Percentiles rank a stretch among this genome's conserved stretches.
phyloP scores from a whole-genome alignment of 768 basidiomycete species.

The Chalciporus pseudorubinellus region DNA sequence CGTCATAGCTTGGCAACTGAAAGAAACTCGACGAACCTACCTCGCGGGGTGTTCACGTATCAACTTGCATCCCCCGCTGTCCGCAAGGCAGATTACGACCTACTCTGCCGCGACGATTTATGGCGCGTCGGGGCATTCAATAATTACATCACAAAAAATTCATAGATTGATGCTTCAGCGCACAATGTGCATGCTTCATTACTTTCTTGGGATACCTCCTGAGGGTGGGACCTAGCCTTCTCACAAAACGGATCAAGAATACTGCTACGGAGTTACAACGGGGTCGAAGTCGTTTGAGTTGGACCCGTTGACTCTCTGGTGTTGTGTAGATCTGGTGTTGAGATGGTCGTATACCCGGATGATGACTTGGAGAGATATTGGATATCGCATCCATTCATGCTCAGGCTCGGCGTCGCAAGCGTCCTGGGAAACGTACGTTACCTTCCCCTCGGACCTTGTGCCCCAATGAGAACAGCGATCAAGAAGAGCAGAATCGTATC shows the following conservation, averaged over 20 bases:
- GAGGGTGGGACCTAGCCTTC: not conserved
- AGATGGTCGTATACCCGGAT: conserved; percentile 6
- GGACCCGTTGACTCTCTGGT: not conserved
- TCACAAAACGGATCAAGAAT: not conserved
- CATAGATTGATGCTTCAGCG: not conserved
- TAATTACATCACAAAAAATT: too few relatives aligned
- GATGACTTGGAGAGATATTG: not conserved
- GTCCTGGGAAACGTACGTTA: not conserved
- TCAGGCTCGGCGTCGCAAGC: not conserved
- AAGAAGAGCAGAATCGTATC: conserved; percentile 89
- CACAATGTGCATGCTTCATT: too few relatives aligned
- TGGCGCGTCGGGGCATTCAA: not conserved
- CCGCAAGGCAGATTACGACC: too few relatives aligned
- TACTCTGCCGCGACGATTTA: not conserved
- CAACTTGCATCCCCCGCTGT: too few relatives aligned
- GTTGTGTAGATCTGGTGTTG: not conserved
- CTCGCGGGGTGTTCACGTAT: not conserved
- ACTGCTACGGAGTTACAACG: not conserved
- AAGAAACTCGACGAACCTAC: not conserved
- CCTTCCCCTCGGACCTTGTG: conserved; percentile 5
- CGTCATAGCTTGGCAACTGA: not conserved
- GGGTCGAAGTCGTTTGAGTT: not conserved
- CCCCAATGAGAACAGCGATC: conserved; percentile 2
- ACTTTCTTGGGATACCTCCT: not conserved
- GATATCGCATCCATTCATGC: not conserved